phyloP scores from a whole-genome alignment of 176 grass and related monocot species.

The Secale cereale region DNA sequence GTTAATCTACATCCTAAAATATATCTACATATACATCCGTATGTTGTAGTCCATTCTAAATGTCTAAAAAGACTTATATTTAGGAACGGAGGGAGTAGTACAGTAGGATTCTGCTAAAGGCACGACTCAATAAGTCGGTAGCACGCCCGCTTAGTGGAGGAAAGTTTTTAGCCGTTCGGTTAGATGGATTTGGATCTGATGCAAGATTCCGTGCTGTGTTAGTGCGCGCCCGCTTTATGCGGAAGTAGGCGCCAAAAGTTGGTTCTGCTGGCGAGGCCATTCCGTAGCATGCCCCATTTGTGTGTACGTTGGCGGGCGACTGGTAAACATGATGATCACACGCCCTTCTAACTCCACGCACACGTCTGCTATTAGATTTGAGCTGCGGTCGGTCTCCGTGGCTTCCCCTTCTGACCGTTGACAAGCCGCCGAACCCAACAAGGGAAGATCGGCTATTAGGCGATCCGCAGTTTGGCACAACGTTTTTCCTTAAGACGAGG shows the following conservation, averaged over 20 bases:
- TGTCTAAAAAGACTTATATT: no score
- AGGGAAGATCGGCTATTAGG: background rate
- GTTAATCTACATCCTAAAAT: no score
- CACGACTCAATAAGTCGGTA: no score
- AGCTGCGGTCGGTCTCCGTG: background rate
- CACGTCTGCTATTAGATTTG: no score
- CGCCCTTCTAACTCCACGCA: background rate
- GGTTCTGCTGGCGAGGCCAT: background rate
- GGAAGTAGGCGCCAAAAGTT: slow-evolving; percentile 2
- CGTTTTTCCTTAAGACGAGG: no score
- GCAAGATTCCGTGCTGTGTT: slow-evolving; percentile 17
- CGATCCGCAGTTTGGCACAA: no score
- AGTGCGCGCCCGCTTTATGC: slow-evolving; percentile 20
- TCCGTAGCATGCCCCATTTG: background rate
- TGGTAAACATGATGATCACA: background rate
- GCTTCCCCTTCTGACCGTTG: background rate
- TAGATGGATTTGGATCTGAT: slow-evolving; percentile 17
- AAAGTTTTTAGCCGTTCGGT: background rate
- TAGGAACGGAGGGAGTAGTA: no score
- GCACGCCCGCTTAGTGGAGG: no score
- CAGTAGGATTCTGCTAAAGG: no score
- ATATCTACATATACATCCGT: no score
- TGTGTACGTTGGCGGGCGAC: no score
- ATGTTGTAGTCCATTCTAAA: no score
- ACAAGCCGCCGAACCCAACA: background rate